Percentiles rank a stretch among this genome's conserved stretches.
Conservation (phyloP, 1,139 yeast species). For the Meyerozyma carpophila region DNA sequence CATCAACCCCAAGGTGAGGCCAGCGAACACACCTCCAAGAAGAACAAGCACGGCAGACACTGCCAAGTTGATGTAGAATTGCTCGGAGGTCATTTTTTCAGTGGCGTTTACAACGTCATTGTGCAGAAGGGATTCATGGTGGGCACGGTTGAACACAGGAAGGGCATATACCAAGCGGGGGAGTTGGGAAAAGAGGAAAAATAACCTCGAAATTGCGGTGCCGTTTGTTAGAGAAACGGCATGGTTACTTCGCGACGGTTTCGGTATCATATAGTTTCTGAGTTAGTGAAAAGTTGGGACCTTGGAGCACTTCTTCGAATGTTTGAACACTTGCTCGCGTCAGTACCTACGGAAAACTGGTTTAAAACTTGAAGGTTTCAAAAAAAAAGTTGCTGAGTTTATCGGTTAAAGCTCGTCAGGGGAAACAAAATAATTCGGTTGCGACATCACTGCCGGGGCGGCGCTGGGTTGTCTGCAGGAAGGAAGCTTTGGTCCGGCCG, state of each 20-base stretch:
- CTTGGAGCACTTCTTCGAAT: no score
- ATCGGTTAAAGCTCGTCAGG: not conserved
- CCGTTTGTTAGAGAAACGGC: conserved; percentile 7
- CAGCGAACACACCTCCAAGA: conserved; percentile 95
- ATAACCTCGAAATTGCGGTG: conserved; percentile 9
- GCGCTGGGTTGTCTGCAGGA: not conserved
- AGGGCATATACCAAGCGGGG: conserved; percentile 14
- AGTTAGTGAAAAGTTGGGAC: not conserved
- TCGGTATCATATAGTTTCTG: conserved; percentile 6
- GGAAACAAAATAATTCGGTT: not conserved
- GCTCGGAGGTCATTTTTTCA: conserved; percentile 26
- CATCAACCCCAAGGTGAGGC: conserved; percentile 90
- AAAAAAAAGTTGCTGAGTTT: not conserved
- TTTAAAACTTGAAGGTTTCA: not conserved
- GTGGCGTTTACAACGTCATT: conserved; percentile 4
- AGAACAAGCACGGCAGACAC: conserved; percentile 68
- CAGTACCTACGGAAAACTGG: not conserved
- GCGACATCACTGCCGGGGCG: not conserved
- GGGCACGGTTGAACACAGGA: conserved; percentile 7
- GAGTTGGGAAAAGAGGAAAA: conserved; percentile 8
- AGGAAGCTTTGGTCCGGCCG: not conserved
- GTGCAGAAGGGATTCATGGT: not conserved
- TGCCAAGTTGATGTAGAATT: conserved; percentile 50
- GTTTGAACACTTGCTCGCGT: no score
- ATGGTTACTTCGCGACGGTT: conserved; percentile 10